phyloP scores from a whole-genome alignment of 225 moss, liverwort and hornwort species.

The Anthoceros angustus region DNA sequence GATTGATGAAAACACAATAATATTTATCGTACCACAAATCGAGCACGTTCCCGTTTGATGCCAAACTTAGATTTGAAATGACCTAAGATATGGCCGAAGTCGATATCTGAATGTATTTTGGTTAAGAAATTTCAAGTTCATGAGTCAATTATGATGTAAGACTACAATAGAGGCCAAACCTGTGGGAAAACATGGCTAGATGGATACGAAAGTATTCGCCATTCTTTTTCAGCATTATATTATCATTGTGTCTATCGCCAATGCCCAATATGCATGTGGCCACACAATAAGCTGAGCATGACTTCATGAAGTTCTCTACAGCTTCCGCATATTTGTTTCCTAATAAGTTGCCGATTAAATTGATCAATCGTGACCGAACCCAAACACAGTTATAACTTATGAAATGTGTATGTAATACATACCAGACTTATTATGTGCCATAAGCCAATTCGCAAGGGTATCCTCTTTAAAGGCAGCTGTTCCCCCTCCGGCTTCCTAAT shows the following conservation, averaged over 20 bases:
- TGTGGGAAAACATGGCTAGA: no score
- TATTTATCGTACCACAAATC: constrained; percentile 8
- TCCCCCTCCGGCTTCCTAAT: constrained; percentile 10
- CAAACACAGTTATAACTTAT: neutral
- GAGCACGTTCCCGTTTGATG: constrained; percentile 9
- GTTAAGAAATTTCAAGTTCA: neutral
- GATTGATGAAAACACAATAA: neutral
- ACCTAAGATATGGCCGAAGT: constrained; percentile 14
- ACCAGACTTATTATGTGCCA: constrained; percentile 5
- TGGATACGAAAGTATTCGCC: constrained; percentile 13
- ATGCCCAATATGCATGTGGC: constrained; percentile 11
- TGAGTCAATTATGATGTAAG: neutral
- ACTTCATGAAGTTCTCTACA: constrained; percentile 8
- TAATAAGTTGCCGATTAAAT: neutral
- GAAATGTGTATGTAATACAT: neutral
- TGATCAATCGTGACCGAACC: neutral
- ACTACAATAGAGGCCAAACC: neutral
- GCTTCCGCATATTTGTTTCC: constrained; percentile 6
- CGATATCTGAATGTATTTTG: constrained; percentile 6
- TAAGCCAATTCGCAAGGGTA: constrained; percentile 6
- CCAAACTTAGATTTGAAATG: constrained; percentile 17
- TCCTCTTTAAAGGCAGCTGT: constrained; percentile 8
- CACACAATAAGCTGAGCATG: constrained; percentile 9
- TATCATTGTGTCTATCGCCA: constrained; percentile 13
- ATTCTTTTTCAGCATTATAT: constrained; percentile 11